phyloP scores from a whole-genome alignment of 768 basidiomycete species.

The Rhodotorula toruloides region DNA sequence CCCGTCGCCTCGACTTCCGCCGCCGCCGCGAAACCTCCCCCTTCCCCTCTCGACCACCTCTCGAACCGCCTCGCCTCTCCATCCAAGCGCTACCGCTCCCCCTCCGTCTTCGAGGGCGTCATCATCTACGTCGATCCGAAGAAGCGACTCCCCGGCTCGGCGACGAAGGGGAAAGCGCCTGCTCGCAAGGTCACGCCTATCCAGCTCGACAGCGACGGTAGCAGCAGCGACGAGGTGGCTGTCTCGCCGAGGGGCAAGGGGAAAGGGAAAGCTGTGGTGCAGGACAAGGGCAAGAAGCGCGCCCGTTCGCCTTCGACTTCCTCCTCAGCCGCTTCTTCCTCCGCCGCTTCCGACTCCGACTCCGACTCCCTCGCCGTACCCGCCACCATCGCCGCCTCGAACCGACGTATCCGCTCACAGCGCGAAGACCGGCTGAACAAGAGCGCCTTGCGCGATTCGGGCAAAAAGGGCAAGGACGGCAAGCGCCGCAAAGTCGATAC shows the following conservation, averaged over 20 bases:
- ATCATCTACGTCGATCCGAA: background rate
- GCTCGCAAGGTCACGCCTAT: background rate
- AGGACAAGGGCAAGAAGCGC: constrained; percentile 10
- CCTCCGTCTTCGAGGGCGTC: constrained; percentile 7
- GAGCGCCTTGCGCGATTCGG: background rate
- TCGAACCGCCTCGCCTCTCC: background rate
- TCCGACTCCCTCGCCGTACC: constrained; percentile 7
- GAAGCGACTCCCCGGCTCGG: background rate
- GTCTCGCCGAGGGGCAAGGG: too few relatives aligned
- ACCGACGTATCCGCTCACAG: background rate
- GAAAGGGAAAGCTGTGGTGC: background rate
- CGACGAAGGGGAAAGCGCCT: too few relatives aligned
- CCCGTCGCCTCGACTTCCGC: background rate
- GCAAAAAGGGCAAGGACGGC: background rate
- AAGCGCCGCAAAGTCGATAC: background rate
- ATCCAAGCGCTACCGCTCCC: background rate
- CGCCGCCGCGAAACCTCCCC: background rate
- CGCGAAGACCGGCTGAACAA: background rate
- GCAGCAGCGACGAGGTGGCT: background rate
- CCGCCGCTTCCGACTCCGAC: background rate
- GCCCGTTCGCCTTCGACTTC: background rate
- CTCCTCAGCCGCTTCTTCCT: background rate
- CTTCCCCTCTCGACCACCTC: background rate
- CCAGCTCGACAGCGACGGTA: background rate
- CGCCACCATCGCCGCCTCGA: background rate